Percentiles rank a stretch among this genome's conserved stretches.
These are phyloP conservation scores for Zygotorulaspora sp. DNA, from an alignment of 805 yeast species.

Conservation along the genomic window DNA sequence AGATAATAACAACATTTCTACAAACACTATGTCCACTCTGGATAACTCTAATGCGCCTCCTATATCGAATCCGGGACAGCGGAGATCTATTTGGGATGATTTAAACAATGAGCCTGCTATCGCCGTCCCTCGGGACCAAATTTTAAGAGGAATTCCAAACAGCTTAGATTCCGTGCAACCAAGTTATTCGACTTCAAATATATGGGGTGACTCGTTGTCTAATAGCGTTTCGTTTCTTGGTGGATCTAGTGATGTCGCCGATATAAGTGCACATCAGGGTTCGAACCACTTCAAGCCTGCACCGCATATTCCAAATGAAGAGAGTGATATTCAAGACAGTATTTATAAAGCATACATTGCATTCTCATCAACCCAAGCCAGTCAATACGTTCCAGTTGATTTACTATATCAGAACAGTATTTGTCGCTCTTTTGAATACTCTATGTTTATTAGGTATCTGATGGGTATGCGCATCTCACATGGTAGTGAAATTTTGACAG, in stretches of 20 bases:
- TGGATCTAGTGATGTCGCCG: slow-evolving; percentile 2
- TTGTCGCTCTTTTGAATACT: slow-evolving; percentile 17
- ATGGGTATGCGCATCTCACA: slow-evolving; percentile 20
- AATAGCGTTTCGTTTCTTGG: slow-evolving; percentile 9
- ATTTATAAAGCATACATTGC: slow-evolving; percentile 17
- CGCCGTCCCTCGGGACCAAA: slow-evolving; percentile 1
- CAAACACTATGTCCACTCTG: neutral
- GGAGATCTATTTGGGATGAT: slow-evolving; percentile 31
- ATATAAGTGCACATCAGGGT: slow-evolving; percentile 1
- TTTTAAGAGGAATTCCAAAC: slow-evolving; percentile 1
- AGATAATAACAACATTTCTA: neutral
- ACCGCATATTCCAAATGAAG: neutral
- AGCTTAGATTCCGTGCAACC: slow-evolving; percentile 1
- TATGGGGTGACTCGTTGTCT: slow-evolving; percentile 10
- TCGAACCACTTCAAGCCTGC: neutral
- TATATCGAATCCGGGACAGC: slow-evolving; percentile 2
- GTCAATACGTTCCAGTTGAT: slow-evolving; percentile 23
- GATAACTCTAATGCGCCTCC: neutral
- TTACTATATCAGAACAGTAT: slow-evolving; percentile 22
- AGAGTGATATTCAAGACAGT: slow-evolving; percentile 10
- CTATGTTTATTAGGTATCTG: slow-evolving; percentile 22
- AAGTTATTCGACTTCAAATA: slow-evolving; percentile 7
- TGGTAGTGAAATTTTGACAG: slow-evolving; percentile 22
- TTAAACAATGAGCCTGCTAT: slow-evolving; percentile 2
- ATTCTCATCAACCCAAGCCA: slow-evolving; percentile 6